phyloP scores from a whole-genome alignment of 2,329 filamentous ascomycete genomes.

The Verticillium dahliae region DNA sequence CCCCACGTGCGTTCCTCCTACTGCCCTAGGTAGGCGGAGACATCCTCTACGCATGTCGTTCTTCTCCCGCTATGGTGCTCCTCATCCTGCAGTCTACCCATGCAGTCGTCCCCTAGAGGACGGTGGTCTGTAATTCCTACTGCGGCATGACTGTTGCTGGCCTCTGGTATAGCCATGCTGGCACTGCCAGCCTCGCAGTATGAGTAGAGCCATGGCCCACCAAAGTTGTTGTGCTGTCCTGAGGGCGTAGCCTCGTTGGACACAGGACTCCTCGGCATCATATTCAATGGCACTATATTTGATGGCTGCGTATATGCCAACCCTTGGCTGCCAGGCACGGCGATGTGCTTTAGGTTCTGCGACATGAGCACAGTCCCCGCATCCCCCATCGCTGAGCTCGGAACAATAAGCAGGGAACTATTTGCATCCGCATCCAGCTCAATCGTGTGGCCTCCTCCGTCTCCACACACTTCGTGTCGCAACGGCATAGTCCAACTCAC shows the following conservation, averaged over 20 bases:
- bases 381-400: no score
- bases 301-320: not conserved
- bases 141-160: no score
- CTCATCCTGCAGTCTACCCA: no score
- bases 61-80: no score
- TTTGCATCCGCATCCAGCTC: no score
- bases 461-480: not conserved
- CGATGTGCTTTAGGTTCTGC: not conserved
- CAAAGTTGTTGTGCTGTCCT: not conserved
- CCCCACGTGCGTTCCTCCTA: no score
- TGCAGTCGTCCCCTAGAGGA: no score
- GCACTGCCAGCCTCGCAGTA: not conserved
- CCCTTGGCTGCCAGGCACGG: not conserved
- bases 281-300: not conserved
- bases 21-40: no score
- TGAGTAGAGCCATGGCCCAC: not conserved
- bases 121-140: no score
- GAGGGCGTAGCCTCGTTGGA: not conserved
- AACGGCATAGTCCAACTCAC: not conserved
- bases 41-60: no score
- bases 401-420: no score
- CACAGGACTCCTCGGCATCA: not conserved
- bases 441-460: not conserved
- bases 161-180: no score
- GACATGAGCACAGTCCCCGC: not conserved